Conservation (phyloP, 331 rosid genomes). For the Malus hybrid region DNA sequence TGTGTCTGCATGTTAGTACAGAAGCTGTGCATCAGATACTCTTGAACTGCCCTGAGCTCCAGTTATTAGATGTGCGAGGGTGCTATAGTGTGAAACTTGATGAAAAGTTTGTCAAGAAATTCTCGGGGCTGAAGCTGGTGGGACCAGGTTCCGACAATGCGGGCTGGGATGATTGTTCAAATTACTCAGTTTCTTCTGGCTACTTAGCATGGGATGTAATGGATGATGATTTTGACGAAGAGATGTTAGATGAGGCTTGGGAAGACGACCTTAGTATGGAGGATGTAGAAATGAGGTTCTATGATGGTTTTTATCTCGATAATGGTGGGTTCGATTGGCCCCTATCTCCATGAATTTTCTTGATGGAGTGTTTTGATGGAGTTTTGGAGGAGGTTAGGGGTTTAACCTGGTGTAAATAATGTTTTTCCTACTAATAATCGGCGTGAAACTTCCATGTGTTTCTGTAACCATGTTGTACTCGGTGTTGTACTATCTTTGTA, state of each 20-base stretch:
- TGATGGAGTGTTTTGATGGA: not conserved
- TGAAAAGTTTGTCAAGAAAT: not conserved
- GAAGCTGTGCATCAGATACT: conserved; percentile 10
- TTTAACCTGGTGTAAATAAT: not conserved
- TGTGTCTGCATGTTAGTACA: not conserved
- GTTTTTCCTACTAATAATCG: not conserved
- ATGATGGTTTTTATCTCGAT: not conserved
- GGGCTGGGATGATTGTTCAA: conserved; percentile 16
- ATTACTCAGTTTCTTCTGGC: conserved; percentile 4
- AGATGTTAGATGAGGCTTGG: conserved; percentile 9
- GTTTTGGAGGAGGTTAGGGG: not conserved
- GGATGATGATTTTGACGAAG: conserved; percentile 5
- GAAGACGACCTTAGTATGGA: conserved; percentile 3
- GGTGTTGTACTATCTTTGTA: not conserved
- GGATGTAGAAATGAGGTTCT: conserved; percentile 10
- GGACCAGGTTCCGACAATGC: conserved; percentile 1
- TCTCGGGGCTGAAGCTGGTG: not conserved
- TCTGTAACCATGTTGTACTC: not conserved
- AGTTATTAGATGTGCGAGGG: not conserved
- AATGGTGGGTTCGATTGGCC: conserved; percentile 7
- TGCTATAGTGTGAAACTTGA: conserved; percentile 8
- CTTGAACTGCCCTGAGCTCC: conserved; percentile 14
- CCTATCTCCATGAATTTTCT: not conserved
- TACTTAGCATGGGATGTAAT: conserved; percentile 17
- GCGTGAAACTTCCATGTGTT: not conserved